Evolutionary conservation across 371 early-diverging fungal species (phyloP).

Genomic region (Massospora cicadina): DNA sequence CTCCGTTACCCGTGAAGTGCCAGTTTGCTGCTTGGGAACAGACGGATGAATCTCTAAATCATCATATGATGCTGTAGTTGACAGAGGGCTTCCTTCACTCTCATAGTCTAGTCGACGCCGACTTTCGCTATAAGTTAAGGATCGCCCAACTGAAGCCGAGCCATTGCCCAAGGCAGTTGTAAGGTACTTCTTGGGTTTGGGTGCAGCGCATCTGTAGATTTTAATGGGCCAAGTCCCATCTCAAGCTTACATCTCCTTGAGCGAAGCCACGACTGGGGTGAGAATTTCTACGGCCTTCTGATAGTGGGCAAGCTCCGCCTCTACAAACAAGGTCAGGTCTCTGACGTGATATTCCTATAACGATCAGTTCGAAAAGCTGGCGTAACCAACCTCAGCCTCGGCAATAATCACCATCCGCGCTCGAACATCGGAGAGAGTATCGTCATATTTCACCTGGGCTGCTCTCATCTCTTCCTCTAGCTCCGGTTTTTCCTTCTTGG

Average conservation of each 20-base stretch:
- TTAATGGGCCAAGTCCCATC: background rate
- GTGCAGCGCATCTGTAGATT: background rate
- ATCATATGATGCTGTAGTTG: background rate
- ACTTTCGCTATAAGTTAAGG: conserved; percentile 1
- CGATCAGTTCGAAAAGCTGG: background rate
- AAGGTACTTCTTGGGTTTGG: background rate
- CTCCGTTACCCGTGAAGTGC: background rate
- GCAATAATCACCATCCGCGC: conserved; percentile 43
- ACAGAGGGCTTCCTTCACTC: background rate
- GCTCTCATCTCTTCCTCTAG: conserved; percentile 79
- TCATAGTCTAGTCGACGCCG: background rate
- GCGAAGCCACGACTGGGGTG: background rate
- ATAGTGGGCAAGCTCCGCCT: conserved; percentile 7
- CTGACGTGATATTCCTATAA: background rate
- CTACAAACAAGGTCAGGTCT: background rate
- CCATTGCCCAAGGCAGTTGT: background rate
- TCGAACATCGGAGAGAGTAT: conserved; percentile 46
- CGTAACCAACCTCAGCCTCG: conserved; percentile 38
- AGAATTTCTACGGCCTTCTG: conserved; percentile 4
- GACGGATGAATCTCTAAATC: background rate
- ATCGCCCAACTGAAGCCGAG: background rate
- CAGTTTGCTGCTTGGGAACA: background rate
- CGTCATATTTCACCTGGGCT: conserved; percentile 81
- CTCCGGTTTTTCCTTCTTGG: conserved; percentile 76
- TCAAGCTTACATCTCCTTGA: conserved; percentile 11